Conservation (phyloP, 2,329 filamentous ascomycete species). For the Thermothelomyces thermophilus region DNA sequence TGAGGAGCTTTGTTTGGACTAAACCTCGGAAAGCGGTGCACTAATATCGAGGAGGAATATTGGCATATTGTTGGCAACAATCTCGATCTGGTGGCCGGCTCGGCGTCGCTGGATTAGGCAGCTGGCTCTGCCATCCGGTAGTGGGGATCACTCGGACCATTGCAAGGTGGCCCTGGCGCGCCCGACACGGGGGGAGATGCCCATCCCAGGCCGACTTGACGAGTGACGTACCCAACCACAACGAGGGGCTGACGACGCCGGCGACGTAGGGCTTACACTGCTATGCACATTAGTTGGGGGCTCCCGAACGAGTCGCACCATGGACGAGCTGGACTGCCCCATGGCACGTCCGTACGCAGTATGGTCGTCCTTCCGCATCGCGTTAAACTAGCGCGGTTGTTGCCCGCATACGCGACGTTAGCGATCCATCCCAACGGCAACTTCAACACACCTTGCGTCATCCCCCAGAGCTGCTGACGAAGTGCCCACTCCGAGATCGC, state of each 20-base stretch:
- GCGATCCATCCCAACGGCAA: no score
- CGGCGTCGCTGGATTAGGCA: slow-evolving; percentile 19
- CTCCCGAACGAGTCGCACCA: no score
- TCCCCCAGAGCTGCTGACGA: background rate
- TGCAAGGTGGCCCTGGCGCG: background rate
- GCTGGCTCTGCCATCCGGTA: slow-evolving; percentile 8
- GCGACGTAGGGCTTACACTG: no score
- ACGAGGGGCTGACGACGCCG: no score
- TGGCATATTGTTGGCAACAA: background rate
- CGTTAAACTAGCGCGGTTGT: background rate
- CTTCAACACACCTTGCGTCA: background rate
- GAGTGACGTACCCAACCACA: no score
- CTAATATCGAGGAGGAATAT: background rate
- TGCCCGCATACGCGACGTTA: background rate
- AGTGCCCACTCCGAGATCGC: background rate
- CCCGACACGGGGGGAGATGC: no score
- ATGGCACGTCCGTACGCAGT: no score
- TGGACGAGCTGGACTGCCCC: no score
- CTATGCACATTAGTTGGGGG: no score
- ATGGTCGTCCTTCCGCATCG: slow-evolving; percentile 6
- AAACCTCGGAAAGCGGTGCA: background rate
- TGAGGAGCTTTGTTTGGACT: background rate
- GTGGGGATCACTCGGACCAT: slow-evolving; percentile 2
- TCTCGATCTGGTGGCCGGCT: slow-evolving; percentile 4
- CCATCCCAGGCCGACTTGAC: no score